Conservation (phyloP, 805 yeast species). For the Vanderwaltozyma polyspora region DNA sequence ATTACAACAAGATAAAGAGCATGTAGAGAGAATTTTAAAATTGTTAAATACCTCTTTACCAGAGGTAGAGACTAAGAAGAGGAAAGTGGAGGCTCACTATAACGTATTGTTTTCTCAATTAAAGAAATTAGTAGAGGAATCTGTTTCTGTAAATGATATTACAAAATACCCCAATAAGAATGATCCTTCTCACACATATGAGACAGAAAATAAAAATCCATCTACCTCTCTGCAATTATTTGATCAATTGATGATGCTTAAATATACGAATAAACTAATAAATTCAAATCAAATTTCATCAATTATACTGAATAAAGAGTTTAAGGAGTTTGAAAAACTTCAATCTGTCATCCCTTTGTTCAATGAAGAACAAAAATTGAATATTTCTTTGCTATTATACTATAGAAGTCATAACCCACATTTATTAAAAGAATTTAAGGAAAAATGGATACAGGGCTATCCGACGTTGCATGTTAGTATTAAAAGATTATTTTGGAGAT, state of each 20-base stretch:
- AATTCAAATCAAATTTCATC: slow-evolving; percentile 8
- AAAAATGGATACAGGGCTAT: slow-evolving; percentile 12
- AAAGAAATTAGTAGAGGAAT: slow-evolving; percentile 15
- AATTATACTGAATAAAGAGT: slow-evolving; percentile 14
- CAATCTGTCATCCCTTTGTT: slow-evolving; percentile 13
- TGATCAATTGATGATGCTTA: slow-evolving; percentile 13
- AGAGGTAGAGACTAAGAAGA: slow-evolving; percentile 12
- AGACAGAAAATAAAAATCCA: slow-evolving; percentile 1
- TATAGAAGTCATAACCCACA: slow-evolving; percentile 11
- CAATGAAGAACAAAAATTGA: slow-evolving; percentile 6
- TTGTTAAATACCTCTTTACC: slow-evolving; percentile 22
- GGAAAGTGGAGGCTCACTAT: slow-evolving; percentile 20
- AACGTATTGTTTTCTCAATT: slow-evolving; percentile 19
- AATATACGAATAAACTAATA: slow-evolving; percentile 10
- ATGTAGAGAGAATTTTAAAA: slow-evolving; percentile 19
- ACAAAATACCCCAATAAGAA: background rate
- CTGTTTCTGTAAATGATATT: slow-evolving; percentile 5
- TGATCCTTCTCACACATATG: too few species aligned
- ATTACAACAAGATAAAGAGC: slow-evolving; percentile 4
- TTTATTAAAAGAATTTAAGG: slow-evolving; percentile 7
- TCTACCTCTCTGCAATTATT: slow-evolving; percentile 9
- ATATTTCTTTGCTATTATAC: slow-evolving; percentile 15
- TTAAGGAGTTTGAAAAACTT: slow-evolving; percentile 12
- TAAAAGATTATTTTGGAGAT: slow-evolving; percentile 21
- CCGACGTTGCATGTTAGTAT: slow-evolving; percentile 9